A percentile compares a stretch with the other conserved stretches of the same genome.
These are phyloP conservation scores for Botrytis cinerea DNA, from an alignment of 2,329 filamentous ascomycete genomes.

Conservation along the genomic window DNA sequence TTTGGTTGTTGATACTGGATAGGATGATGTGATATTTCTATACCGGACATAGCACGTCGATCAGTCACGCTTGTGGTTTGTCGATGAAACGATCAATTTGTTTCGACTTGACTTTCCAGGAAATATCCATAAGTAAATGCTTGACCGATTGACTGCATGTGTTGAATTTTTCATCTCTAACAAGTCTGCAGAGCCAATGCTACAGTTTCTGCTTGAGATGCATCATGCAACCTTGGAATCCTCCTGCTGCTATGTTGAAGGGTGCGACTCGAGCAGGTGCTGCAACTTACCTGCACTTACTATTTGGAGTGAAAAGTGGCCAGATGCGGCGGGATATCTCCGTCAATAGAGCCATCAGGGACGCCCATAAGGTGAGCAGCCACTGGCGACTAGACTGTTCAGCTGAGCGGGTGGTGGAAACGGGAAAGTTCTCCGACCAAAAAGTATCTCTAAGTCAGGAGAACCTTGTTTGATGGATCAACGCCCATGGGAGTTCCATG, in stretches of 20 bases:
- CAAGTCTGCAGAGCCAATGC: slow-evolving; percentile 3
- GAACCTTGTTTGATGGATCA: slow-evolving; percentile 7
- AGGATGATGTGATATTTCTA: background rate
- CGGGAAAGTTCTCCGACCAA: background rate
- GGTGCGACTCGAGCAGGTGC: background rate
- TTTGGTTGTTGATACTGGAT: background rate
- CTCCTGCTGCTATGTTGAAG: background rate
- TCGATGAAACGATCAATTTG: slow-evolving; percentile 9
- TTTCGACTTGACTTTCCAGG: background rate
- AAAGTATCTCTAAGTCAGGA: background rate
- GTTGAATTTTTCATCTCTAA: background rate
- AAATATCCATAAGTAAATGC: background rate
- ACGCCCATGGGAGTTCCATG: background rate
- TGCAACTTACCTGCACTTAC: background rate
- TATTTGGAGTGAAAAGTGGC: background rate
- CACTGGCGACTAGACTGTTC: background rate
- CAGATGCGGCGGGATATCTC: background rate
- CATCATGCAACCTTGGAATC: background rate
- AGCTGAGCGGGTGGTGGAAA: background rate
- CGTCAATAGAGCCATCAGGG: background rate
- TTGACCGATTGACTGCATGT: background rate
- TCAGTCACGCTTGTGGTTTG: background rate
- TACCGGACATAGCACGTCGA: background rate
- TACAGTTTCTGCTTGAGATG: slow-evolving; percentile 1
- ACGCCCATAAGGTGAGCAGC: background rate